These are phyloP conservation scores for Calocera viscosa DNA, from an alignment of 768 basidiomycete genomes.

Conservation along the genomic window DNA sequence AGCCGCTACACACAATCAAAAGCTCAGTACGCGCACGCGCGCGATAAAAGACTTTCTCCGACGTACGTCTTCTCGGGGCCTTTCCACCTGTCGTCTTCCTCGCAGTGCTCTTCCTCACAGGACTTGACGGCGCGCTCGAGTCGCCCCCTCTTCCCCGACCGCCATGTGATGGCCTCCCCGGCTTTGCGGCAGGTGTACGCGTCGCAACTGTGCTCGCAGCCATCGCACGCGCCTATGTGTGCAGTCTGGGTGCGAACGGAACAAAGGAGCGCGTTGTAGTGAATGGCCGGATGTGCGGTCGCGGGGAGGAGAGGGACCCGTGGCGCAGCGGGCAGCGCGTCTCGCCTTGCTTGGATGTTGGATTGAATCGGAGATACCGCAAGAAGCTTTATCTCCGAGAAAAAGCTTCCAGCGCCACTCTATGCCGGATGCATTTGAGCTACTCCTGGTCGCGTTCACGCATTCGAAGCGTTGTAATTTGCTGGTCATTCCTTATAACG, in stretches of 20 bases:
- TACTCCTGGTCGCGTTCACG: background rate
- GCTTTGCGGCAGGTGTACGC: background rate
- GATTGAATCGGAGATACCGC: no score
- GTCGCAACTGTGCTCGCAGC: background rate
- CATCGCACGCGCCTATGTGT: background rate
- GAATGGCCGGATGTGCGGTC: no score
- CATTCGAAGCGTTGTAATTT: background rate
- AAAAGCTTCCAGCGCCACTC: no score
- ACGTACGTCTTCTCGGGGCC: background rate
- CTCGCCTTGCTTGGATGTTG: no score
- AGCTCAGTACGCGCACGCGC: no score
- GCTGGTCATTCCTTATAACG: background rate
- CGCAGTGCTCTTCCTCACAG: background rate
- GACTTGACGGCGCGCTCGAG: background rate
- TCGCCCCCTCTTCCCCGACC: background rate
- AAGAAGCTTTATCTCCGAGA: no score
- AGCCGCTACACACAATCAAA: background rate
- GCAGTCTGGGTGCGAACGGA: background rate
- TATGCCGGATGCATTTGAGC: background rate
- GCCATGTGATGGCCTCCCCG: background rate
- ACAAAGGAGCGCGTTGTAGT: background rate
- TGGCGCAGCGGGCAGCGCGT: no score
- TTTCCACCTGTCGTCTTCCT: conserved; percentile 1
- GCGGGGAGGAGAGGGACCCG: no score
- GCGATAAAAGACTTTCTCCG: background rate